These are phyloP conservation scores for Phoma sp. DNA, from an alignment of 2,329 filamentous ascomycete genomes.

Conservation along the genomic window DNA sequence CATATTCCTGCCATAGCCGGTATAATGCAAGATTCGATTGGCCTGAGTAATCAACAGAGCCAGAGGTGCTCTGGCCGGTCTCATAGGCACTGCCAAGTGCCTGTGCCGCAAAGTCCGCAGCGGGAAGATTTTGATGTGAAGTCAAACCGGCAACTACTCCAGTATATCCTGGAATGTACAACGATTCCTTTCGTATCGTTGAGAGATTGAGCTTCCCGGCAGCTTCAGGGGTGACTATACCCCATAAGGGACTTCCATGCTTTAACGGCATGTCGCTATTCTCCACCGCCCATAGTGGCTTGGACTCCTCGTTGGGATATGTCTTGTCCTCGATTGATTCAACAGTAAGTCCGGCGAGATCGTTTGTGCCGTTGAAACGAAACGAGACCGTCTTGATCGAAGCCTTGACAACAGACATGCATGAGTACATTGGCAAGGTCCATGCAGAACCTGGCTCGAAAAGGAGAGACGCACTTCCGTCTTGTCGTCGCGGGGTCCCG, in stretches of 20 bases:
- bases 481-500: slow-evolving; percentile 49
- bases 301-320: not conserved
- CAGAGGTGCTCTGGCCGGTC: not conserved
- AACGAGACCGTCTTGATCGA: slow-evolving; percentile 57
- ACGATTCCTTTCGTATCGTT: not conserved
- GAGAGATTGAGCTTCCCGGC: not conserved
- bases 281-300: not conserved
- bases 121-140: not conserved
- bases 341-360: slow-evolving; percentile 31
- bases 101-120: not conserved
- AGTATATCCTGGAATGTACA: not conserved
- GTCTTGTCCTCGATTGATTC: not conserved
- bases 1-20: slow-evolving; percentile 51
- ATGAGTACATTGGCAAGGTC: slow-evolving; percentile 55
- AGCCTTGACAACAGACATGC: slow-evolving; percentile 53
- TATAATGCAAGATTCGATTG: slow-evolving; percentile 52
- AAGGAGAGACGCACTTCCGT: slow-evolving; percentile 45
- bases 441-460: slow-evolving; percentile 54
- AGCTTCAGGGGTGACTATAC: not conserved
- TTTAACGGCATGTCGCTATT: not conserved
- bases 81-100: not conserved
- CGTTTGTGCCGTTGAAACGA: slow-evolving; percentile 50
- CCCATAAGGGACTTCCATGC: not conserved
- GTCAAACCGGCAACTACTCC: not conserved
- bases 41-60: slow-evolving; percentile 47